Percentiles rank a stretch among this genome's conserved stretches.
phyloP scores from a whole-genome alignment of 2,329 filamentous ascomycete species.

The Aspergillus quadricinctus region DNA sequence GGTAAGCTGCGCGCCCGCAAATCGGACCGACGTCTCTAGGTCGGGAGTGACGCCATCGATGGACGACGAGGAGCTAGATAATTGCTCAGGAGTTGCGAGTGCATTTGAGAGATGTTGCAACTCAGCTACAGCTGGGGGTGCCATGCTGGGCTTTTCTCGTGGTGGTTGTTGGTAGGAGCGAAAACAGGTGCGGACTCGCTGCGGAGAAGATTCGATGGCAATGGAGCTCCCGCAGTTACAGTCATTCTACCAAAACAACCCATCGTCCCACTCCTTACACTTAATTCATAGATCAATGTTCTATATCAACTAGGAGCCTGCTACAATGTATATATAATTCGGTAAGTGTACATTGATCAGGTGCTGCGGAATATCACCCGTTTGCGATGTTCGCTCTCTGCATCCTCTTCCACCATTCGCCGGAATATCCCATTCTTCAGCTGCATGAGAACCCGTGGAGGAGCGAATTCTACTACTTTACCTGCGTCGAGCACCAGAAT shows the following conservation, averaged over 20 bases:
- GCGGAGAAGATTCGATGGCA: not conserved
- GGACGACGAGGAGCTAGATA: constrained; percentile 41
- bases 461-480: not conserved
- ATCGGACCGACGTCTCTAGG: constrained; percentile 42
- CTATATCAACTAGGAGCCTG: not conserved
- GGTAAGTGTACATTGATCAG: not conserved
- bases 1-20: constrained; percentile 42
- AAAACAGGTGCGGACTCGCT: not conserved
- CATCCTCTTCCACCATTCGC: not conserved
- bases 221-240: not conserved
- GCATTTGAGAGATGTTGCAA: constrained; percentile 42
- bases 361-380: not conserved
- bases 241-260: not conserved
- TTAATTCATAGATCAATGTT: not conserved
- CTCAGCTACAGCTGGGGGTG: constrained; percentile 20
- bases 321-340: not conserved
- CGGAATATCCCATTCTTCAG: not conserved
- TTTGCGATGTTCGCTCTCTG: not conserved
- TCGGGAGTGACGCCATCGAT: constrained; percentile 41
- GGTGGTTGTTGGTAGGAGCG: constrained; percentile 2
- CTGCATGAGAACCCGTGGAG: not conserved
- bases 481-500: not conserved
- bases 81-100: constrained; percentile 42
- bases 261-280: no score
- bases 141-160: constrained; percentile 16